Evolutionary conservation across 305 asterid species (phyloP), one percentile per base, ranked within the genome.

Genomic region (Fraxinus ornus): DNA sequence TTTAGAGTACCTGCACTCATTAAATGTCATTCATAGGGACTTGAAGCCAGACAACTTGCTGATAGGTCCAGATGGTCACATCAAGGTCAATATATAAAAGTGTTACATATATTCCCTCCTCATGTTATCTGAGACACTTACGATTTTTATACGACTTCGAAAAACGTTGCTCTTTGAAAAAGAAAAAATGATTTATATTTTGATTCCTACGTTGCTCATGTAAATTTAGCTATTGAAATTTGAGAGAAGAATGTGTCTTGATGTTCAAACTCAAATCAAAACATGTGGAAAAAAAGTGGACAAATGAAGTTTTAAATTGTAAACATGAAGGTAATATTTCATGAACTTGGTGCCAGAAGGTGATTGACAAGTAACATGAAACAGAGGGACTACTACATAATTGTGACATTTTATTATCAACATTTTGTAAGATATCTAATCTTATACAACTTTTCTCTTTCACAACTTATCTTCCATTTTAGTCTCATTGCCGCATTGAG

Each of bases 21-120:
- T 92, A 82, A 91, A 91, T 87, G 95, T 94, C 86, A 90, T 94
- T 90, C 99, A 97, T 84, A 89, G 99, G 88, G 99, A 97, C 85
- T 89, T 97, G 89, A 97, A 97, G 91, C 99, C 99, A 81, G 99
- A 97, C 91, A 97, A 97, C 88, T 89, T 97, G 85, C 89, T 97
- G 90, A 94, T 97, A 77, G 98, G 98, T 87, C 96, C 98, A 80
- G 96, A 95, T 86, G 99, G 99, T 84, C 99, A 94, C 90, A 93
- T 97, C 93, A 97, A 97, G 99, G 99, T 97, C 91, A 83, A 84
- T 86, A 85, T 78, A 80, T 81, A 47, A 52, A 85, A 81, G 75
- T 84, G 60, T 81, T 77, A 73, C 78, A 30, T 75, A 12, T 81
- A 81, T 82, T 64, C 77, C 15, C 32, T 75, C 77, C 76, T 84